These are phyloP conservation scores for Aureobasidium namibiae DNA, from an alignment of 2,329 filamentous ascomycete species.

Conservation along the genomic window DNA sequence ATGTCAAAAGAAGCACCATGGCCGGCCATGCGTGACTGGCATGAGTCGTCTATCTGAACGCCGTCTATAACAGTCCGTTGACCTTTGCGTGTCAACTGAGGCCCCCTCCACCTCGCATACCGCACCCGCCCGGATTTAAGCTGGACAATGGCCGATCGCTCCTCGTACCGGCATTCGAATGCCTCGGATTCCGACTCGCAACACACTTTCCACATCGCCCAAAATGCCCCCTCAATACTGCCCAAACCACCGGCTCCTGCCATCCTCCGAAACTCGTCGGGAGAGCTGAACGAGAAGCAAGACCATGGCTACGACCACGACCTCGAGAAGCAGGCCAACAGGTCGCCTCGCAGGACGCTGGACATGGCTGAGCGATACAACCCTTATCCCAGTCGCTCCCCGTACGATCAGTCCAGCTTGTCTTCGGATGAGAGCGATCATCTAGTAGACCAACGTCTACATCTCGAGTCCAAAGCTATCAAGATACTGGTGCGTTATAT, in stretches of 20 bases:
- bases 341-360: neutral
- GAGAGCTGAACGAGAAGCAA: neutral
- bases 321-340: neutral
- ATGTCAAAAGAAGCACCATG: constrained; percentile 10
- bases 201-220: neutral
- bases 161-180: neutral
- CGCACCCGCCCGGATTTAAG: neutral
- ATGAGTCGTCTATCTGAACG: neutral
- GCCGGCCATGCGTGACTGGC: constrained; percentile 7
- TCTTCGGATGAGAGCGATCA: constrained; percentile 24
- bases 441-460: constrained; percentile 29
- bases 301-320: neutral
- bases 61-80: neutral
- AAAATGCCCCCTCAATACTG: neutral
- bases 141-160: constrained; percentile 11
- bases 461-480: constrained; percentile 36
- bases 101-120: neutral
- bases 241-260: neutral
- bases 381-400: neutral
- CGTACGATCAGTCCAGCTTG: constrained; percentile 6
- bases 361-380: constrained; percentile 8
- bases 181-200: constrained; percentile 8
- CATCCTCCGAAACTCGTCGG: neutral
- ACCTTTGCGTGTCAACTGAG: constrained; percentile 3
- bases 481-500: constrained; percentile 32